Evolutionary conservation across 352 stramenopile genomes (phyloP).

Genomic region (Phytopythium montanum): DNA sequence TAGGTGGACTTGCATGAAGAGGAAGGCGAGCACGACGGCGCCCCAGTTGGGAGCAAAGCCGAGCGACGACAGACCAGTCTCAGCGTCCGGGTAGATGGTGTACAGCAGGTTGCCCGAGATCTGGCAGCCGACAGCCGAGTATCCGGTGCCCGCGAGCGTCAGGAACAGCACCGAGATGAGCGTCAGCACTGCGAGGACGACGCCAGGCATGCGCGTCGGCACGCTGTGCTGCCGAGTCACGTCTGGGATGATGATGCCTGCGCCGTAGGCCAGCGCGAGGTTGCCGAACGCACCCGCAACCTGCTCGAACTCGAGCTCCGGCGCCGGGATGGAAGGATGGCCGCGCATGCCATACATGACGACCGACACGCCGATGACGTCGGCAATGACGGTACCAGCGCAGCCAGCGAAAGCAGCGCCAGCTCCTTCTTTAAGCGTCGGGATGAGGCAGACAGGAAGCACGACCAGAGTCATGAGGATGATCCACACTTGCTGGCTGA

Average conservation of each 20-base stretch:
- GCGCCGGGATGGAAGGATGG: constrained; percentile 13
- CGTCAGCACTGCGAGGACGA: too few species aligned
- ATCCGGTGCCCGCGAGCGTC: constrained; percentile 9
- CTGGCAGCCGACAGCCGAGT: constrained; percentile 34
- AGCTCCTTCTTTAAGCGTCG: constrained; percentile 33
- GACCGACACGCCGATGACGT: constrained; percentile 17
- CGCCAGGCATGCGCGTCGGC: too few species aligned
- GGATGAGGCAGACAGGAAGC: constrained; percentile 30
- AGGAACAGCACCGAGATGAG: too few species aligned
- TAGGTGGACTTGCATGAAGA: constrained; percentile 52
- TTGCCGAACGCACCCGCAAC: constrained; percentile 31
- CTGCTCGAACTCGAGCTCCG: constrained; percentile 22
- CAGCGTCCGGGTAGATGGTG: constrained; percentile 18
- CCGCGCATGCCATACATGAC: constrained; percentile 3
- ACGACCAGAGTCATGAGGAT: constrained; percentile 31
- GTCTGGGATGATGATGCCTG: constrained; percentile 12
- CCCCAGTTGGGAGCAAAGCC: constrained; percentile 9
- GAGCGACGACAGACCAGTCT: background rate
- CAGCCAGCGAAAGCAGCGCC: constrained; percentile 27
- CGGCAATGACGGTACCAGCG: constrained; percentile 32
- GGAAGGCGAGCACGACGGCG: constrained; percentile 30
- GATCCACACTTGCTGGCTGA: constrained; percentile 30
- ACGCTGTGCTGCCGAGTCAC: too few species aligned
- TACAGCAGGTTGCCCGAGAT: constrained; percentile 54
- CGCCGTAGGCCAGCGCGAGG: constrained; percentile 19